These are phyloP conservation scores for Mucor velutinosus DNA, from an alignment of 371 early-diverging fungal species.

Conservation along the genomic window DNA sequence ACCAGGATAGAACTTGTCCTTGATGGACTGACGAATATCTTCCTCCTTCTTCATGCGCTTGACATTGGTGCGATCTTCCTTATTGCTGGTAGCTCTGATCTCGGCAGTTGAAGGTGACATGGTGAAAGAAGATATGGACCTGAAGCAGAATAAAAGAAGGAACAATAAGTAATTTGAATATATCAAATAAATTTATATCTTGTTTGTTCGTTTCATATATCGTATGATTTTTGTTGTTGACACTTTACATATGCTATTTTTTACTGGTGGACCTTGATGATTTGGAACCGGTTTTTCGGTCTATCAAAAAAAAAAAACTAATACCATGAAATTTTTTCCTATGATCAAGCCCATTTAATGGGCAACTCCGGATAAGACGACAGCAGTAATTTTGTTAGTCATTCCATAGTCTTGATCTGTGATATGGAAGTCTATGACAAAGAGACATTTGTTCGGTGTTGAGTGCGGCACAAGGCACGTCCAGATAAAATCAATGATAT, in stretches of 20 bases:
- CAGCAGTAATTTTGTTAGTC: background rate
- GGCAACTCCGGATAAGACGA: background rate
- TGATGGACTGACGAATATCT: background rate
- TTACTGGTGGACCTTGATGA: background rate
- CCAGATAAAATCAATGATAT: background rate
- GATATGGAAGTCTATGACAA: background rate
- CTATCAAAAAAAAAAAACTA: background rate
- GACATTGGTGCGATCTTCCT: background rate
- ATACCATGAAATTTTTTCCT: background rate
- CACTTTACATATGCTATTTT: background rate
- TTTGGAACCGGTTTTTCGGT: background rate
- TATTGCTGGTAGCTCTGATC: background rate
- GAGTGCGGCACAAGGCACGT: background rate
- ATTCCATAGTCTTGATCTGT: background rate
- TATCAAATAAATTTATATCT: background rate
- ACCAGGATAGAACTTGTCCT: slow-evolving; percentile 34
- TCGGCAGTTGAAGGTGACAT: slow-evolving; percentile 11
- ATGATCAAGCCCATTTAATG: background rate
- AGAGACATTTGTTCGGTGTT: too few species aligned
- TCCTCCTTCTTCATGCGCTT: slow-evolving; percentile 25
- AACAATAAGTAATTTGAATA: background rate
- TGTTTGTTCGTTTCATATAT: background rate
- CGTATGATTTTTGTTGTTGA: background rate
- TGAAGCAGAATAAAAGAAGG: background rate
- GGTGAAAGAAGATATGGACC: background rate